Conservation (phyloP, 2,329 filamentous ascomycete genomes). For the Lachnellula subtilissima region DNA sequence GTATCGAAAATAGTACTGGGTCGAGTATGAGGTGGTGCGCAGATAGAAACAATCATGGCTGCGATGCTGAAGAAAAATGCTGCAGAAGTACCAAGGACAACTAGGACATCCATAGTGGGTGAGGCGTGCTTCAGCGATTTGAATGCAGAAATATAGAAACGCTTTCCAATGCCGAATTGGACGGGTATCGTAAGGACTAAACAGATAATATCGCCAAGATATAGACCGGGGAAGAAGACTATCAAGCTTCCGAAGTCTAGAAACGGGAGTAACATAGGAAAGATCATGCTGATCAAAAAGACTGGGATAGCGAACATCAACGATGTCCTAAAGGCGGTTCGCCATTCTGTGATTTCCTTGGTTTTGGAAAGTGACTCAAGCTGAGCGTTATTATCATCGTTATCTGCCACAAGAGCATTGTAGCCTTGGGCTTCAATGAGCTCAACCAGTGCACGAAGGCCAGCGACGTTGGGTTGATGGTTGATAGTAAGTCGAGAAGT, state of each 20-base stretch:
- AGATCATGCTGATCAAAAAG: constrained; percentile 85
- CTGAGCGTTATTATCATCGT: constrained; percentile 94
- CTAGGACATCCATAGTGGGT: constrained; percentile 96
- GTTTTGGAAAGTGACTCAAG: constrained; percentile 95
- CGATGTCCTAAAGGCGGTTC: constrained; percentile 71
- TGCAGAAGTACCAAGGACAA: constrained; percentile 87
- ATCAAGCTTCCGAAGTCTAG: constrained; percentile 71
- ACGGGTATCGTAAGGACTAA: constrained; percentile 82
- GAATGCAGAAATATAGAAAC: constrained; percentile 91
- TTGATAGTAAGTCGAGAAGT: constrained; percentile 69
- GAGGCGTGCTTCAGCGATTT: constrained; percentile 87
- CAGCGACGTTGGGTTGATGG: constrained; percentile 66
- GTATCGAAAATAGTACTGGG: constrained; percentile 94
- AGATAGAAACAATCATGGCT: constrained; percentile 77
- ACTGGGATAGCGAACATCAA: constrained; percentile 82
- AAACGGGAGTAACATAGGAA: constrained; percentile 76
- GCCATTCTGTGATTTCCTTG: constrained; percentile 93
- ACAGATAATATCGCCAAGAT: constrained; percentile 82
- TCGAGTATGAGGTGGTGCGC: constrained; percentile 68
- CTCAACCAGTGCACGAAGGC: constrained; percentile 78
- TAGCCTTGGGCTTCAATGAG: constrained; percentile 75
- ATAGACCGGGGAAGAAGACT: constrained; percentile 68
- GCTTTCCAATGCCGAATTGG: constrained; percentile 91
- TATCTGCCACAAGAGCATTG: constrained; percentile 85
- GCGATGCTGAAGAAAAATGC: constrained; percentile 94